A percentile compares a stretch with the other conserved stretches of the same genome.
These are phyloP conservation scores for Pseudogymnoascus sp. DNA, from an alignment of 2,329 filamentous ascomycete species.

Conservation along the genomic window DNA sequence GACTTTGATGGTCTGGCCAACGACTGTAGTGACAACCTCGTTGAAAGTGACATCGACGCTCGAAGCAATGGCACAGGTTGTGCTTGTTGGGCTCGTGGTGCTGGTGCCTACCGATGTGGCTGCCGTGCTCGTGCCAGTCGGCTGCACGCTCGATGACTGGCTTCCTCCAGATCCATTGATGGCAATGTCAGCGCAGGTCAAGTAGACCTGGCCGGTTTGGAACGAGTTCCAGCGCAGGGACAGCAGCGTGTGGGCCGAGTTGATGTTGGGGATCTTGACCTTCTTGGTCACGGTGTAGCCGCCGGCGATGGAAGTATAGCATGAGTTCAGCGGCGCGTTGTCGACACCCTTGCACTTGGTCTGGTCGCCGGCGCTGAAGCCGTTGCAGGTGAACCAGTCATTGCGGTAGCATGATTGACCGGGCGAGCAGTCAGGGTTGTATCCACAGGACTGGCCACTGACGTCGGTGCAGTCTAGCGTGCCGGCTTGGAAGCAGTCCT, in stretches of 20 bases:
- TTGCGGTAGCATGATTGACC: constrained; percentile 41
- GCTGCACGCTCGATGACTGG: neutral
- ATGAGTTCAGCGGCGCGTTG: constrained; percentile 36
- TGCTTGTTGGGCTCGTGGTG: constrained; percentile 21
- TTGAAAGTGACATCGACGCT: constrained; percentile 56
- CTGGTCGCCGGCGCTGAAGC: constrained; percentile 29
- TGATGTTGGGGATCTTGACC: constrained; percentile 27
- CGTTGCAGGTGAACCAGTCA: constrained; percentile 49
- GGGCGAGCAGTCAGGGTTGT: constrained; percentile 39
- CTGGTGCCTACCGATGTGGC: constrained; percentile 11
- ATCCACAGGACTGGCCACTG: constrained; percentile 41
- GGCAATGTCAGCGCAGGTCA: constrained; percentile 46
- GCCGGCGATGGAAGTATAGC: constrained; percentile 44
- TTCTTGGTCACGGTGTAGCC: constrained; percentile 47
- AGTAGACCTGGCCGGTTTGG: constrained; percentile 47
- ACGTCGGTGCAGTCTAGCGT: constrained; percentile 44
- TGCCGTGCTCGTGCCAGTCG: neutral
- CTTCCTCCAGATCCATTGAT: constrained; percentile 26
- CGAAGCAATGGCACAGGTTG: constrained; percentile 33
- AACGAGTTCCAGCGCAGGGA: constrained; percentile 49
- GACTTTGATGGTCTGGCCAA: constrained; percentile 58
- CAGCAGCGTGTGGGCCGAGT: constrained; percentile 44
- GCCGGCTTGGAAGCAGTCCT: constrained; percentile 45
- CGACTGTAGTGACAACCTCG: constrained; percentile 46
- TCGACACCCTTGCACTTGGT: constrained; percentile 24